These are phyloP conservation scores for Aspergillus jensenii DNA, from an alignment of 2,329 filamentous ascomycete genomes.

Conservation along the genomic window DNA sequence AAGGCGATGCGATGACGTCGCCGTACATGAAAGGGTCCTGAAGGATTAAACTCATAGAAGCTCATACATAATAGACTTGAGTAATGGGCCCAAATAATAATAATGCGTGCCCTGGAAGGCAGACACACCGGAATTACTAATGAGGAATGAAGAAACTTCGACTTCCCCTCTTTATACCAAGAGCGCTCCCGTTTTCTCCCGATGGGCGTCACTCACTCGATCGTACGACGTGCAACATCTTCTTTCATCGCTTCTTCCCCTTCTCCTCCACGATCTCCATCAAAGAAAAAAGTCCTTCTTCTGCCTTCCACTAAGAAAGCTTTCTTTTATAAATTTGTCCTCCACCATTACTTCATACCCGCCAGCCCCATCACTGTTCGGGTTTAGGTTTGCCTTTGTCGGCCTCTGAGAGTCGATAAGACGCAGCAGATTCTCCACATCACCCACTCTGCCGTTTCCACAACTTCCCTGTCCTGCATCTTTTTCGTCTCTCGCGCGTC, in stretches of 20 bases:
- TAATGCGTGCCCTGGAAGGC: neutral
- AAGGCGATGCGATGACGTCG: conserved; percentile 1
- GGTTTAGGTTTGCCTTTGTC: conserved; percentile 10
- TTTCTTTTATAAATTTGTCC: neutral
- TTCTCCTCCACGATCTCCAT: neutral
- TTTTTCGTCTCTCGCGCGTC: neutral
- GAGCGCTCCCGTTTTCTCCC: conserved; percentile 2
- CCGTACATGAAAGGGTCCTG: neutral
- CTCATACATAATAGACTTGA: conserved; percentile 2
- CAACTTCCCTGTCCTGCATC: neutral
- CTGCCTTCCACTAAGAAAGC: neutral
- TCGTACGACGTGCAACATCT: neutral
- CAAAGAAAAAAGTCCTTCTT: neutral
- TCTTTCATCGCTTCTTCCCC: neutral
- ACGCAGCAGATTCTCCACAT: conserved; percentile 2
- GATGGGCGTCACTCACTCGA: neutral
- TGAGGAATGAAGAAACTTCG: neutral
- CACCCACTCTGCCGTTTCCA: conserved; percentile 2
- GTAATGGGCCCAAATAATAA: neutral
- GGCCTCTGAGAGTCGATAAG: conserved; percentile 16
- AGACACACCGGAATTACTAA: conserved; percentile 11
- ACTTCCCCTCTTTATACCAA: conserved; percentile 1
- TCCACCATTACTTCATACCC: neutral
- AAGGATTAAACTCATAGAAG: neutral
- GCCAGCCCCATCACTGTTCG: conserved; percentile 6